These are phyloP conservation scores for Emergomyces pasteurianus DNA, from an alignment of 2,329 filamentous ascomycete species.

Conservation along the genomic window DNA sequence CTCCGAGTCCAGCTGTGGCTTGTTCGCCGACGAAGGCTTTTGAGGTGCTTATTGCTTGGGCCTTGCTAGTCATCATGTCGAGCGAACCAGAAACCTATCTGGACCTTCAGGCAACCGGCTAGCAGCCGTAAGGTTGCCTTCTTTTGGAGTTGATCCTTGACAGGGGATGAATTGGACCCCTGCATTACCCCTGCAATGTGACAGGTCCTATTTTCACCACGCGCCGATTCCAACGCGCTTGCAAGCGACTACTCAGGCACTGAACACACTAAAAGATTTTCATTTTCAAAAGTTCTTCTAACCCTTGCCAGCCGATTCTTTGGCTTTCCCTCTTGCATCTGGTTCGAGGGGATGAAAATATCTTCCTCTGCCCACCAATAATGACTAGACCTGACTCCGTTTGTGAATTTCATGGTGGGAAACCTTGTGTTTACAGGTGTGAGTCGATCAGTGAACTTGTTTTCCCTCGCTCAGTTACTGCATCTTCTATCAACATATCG, in stretches of 20 bases:
- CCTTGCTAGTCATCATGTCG: not conserved
- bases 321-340: not conserved
- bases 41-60: not conserved
- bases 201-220: not conserved
- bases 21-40: not conserved
- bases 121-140: not conserved
- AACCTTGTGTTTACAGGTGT: not conserved
- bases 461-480: not conserved
- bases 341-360: too few relatives aligned
- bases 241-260: not conserved
- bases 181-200: not conserved
- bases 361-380: not conserved
- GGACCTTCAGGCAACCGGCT: not conserved
- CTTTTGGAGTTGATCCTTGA: not conserved
- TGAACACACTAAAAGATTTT: not conserved
- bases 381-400: not conserved
- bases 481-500: not conserved
- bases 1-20: not conserved
- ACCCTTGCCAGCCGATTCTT: not conserved
- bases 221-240: not conserved
- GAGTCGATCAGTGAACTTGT: too few relatives aligned
- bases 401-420: not conserved
- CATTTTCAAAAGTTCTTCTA: not conserved
- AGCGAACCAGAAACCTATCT: not conserved
- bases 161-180: not conserved